Conservation (phyloP, 345 rosid species). For the Citrus unshiu region DNA sequence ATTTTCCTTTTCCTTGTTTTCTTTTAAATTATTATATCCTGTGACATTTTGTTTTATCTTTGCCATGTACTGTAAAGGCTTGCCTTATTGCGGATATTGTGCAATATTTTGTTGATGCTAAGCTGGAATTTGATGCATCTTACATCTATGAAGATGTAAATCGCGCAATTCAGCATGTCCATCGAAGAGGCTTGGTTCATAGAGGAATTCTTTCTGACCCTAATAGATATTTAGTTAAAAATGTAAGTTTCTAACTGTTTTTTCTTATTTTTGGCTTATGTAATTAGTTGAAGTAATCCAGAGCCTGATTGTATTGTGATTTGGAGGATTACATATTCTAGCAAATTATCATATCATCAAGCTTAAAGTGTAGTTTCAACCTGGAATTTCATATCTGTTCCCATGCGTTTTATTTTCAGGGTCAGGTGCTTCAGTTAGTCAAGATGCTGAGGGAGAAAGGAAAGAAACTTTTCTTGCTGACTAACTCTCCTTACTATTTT, state of each 20-base stretch:
- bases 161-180: conserved; percentile 93
- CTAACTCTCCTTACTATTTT: conserved; percentile 92
- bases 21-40: background rate
- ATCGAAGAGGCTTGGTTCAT: conserved; percentile 87
- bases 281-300: background rate
- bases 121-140: conserved; percentile 92
- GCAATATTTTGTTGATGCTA: conserved; percentile 85
- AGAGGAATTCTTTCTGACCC: conserved; percentile 90
- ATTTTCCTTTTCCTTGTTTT: background rate
- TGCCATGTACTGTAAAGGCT: conserved; percentile 47
- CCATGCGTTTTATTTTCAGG: conserved; percentile 39
- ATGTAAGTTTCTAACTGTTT: conserved; percentile 38
- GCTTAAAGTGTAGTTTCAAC: conserved; percentile 6
- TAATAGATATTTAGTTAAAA: conserved; percentile 70
- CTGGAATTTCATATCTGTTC: background rate
- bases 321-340: background rate
- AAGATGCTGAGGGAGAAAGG: conserved; percentile 82
- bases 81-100: conserved; percentile 96
- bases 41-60: background rate
- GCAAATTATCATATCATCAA: background rate
- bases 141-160: conserved; percentile 93
- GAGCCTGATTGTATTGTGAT: conserved; percentile 3
- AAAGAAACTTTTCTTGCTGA: conserved; percentile 88
- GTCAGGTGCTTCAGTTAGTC: conserved; percentile 57
- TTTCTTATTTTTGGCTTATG: background rate